These are phyloP conservation scores for Acanthochlamys bracteata DNA, from an alignment of 106 monocot species.

Conservation along the genomic window DNA sequence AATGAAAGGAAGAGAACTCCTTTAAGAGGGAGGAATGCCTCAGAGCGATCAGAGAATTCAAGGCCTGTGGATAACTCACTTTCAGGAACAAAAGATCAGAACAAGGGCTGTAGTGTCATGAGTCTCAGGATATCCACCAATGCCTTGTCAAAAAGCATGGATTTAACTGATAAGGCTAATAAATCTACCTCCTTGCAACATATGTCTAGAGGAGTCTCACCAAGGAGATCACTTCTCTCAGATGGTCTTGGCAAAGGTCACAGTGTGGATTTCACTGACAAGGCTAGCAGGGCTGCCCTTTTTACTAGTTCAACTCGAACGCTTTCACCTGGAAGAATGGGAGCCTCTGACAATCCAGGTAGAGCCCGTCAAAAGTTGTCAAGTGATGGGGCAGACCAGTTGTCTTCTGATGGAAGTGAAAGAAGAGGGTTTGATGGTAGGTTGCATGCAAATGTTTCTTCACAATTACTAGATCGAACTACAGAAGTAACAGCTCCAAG, in stretches of 20 bases:
- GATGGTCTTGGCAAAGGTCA: slow-evolving; percentile 1
- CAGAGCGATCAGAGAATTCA: slow-evolving; percentile 66
- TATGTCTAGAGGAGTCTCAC: slow-evolving; percentile 38
- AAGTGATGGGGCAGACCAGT: not conserved
- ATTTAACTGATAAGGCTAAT: slow-evolving; percentile 27
- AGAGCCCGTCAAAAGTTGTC: not conserved
- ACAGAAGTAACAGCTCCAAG: not conserved
- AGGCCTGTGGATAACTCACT: slow-evolving; percentile 38
- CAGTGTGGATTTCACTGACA: slow-evolving; percentile 39
- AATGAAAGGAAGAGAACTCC: slow-evolving; percentile 57
- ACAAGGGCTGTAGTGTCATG: slow-evolving; percentile 43
- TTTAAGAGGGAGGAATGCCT: slow-evolving; percentile 42
- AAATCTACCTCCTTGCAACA: slow-evolving; percentile 19
- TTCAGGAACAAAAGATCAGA: slow-evolving; percentile 42
- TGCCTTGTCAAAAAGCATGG: slow-evolving; percentile 33
- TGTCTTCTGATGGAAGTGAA: slow-evolving; percentile 4
- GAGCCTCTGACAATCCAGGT: not conserved
- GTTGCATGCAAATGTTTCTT: not conserved
- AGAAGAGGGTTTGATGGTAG: not conserved
- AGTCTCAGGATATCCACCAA: slow-evolving; percentile 31
- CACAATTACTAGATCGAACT: not conserved
- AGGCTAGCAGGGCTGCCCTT: slow-evolving; percentile 20
- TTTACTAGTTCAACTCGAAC: slow-evolving; percentile 18
- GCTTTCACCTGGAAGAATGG: slow-evolving; percentile 35
- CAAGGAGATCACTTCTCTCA: slow-evolving; percentile 12